phyloP scores from a whole-genome alignment of 2,329 filamentous ascomycete species.

The Acarospora socialis region DNA sequence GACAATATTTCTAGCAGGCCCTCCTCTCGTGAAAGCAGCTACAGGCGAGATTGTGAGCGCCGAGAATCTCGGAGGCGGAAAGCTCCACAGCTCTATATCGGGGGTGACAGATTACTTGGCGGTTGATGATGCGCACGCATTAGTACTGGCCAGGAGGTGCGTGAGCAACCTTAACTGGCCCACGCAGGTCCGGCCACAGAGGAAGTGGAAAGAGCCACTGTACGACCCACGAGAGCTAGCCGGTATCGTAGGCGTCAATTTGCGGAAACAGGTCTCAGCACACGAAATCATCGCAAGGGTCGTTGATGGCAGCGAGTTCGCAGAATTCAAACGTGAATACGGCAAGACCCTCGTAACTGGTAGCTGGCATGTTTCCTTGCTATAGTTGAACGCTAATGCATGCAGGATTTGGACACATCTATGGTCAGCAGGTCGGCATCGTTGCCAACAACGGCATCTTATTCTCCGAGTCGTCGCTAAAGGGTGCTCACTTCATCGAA shows the following conservation, averaged over 20 bases:
- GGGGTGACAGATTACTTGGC: constrained; percentile 93
- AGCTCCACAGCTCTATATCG: constrained; percentile 77
- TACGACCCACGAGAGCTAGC: constrained; percentile 67
- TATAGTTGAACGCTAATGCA: too few species aligned
- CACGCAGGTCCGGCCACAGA: constrained; percentile 25
- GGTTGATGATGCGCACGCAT: constrained; percentile 82
- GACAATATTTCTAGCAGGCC: constrained; percentile 93
- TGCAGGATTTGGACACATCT: constrained; percentile 68
- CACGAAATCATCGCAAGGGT: constrained; percentile 87
- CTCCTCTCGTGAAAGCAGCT: constrained; percentile 86
- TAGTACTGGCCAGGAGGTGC: constrained; percentile 70
- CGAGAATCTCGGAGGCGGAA: constrained; percentile 81
- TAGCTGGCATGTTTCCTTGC: constrained; percentile 6
- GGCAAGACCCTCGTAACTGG: constrained; percentile 72
- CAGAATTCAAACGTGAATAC: constrained; percentile 89
- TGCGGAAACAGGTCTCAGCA: constrained; percentile 70
- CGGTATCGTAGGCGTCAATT: constrained; percentile 80
- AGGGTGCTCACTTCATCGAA: constrained; percentile 94
- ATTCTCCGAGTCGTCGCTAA: constrained; percentile 75
- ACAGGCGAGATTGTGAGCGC: constrained; percentile 85
- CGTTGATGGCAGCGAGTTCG: constrained; percentile 78
- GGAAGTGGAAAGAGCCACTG: constrained; percentile 56
- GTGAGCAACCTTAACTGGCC: constrained; percentile 87
- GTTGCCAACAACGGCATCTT: constrained; percentile 93
- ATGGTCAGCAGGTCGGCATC: constrained; percentile 82